Evolutionary conservation across 2,329 filamentous ascomycete species (phyloP).

Genomic region (Colletotrichum tamarilloi): DNA sequence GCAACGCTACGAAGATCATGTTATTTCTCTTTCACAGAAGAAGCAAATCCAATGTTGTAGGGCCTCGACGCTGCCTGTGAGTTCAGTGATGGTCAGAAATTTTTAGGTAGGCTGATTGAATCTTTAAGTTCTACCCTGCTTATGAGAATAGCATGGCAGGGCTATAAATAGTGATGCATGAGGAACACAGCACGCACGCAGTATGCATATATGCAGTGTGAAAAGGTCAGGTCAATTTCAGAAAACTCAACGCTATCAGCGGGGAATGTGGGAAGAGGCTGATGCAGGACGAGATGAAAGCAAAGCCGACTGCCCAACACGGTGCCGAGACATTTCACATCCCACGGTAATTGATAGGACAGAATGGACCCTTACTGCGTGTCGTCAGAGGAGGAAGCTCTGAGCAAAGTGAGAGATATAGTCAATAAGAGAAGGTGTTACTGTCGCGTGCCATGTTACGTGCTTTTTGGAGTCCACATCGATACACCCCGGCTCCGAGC

Average conservation of each 20-base stretch:
- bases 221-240: not conserved
- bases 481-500: constrained; percentile 16
- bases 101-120: not conserved
- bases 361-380: not conserved
- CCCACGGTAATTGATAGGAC: not conserved
- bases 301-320: not conserved
- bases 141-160: not conserved
- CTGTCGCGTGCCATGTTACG: not conserved
- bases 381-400: constrained; percentile 15
- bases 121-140: not conserved
- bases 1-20: not conserved
- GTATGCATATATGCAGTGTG: not conserved
- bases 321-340: not conserved
- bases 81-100: not conserved
- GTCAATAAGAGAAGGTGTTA: not conserved
- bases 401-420: not conserved
- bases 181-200: not conserved
- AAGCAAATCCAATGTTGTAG: not conserved
- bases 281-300: not conserved
- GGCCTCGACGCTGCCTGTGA: not conserved
- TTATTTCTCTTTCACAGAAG: not conserved
- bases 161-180: constrained; percentile 6
- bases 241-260: not conserved
- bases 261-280: not conserved
- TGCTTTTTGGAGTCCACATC: not conserved